Base-by-base conservation (phyloP, 192 early-diverging fungal genomes). In the Lobosporangium transversale region DNA sequence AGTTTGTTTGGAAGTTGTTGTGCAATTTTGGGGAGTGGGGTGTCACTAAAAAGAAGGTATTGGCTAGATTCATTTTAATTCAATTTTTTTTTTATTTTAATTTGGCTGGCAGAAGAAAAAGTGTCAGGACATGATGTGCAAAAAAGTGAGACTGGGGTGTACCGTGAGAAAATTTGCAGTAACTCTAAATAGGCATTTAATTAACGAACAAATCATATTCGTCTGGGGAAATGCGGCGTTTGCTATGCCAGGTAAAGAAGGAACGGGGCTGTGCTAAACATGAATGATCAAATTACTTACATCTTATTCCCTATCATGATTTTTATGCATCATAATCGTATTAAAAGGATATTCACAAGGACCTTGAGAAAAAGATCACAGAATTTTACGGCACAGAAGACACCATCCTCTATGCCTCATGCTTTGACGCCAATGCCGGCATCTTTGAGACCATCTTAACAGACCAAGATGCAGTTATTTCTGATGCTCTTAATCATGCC, bases 401-500 rank as follows among this genome's bases (percentile, higher is more conserved):
- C 75, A 86, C 89, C 5, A 88, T 90, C 26, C 81, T 90, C 51
- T 90, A 90, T 24, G 86, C 89, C 20, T 88, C 87, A 26, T 90
- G 89, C 70, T 89, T 90, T 44, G 89, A 90, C 44, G 89, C 89
- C 66, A 90, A 90, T 51, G 89, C 89, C 3, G 89, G 89, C 1
- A 79, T 90, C 44, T 90, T 90, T 51, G 89, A 89, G 62, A 82
- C 83, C 35, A 79, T 90, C 52, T 65, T 89, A 36, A 84, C 81
- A 1, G 71, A 65, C 29, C 37, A 75, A 35, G 71, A 75, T 79
- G 89, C 95, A 23, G 94, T 97, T 75, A 94, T 97, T 74, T 95
- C 94, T 42, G 95, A 97, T 78, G 76, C 89, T 20, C 85, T 91
- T 65, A 97, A 97, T 83, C 95, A 97, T 65, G 95, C 95, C 40